Base-by-base conservation (phyloP, 1,284 basidiomycete genomes). In the Leccinum griseonigrum region DNA sequence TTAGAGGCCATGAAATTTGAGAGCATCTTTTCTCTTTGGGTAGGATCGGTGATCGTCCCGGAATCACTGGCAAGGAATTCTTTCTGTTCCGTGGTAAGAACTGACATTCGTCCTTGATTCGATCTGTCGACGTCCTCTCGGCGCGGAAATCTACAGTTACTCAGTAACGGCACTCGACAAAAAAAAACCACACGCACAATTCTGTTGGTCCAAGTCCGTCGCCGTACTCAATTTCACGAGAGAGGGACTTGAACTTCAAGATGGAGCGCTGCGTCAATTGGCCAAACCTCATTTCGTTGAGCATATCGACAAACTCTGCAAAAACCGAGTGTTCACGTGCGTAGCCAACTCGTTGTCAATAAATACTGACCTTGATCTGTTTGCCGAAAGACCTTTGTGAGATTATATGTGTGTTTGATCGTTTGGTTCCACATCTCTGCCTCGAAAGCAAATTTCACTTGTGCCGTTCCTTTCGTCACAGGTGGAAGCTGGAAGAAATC, bases 401-500 rank as follows among this genome's bases (percentile, higher is more conserved):
- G 77, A 62, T 81, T 84, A 67, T 85, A 80, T 4, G 83, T 85
- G 29, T 77, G 75, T 59, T 83, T 83, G 54, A 91, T 78, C 57
- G 83, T 80, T 59, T 75, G 64, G 18, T 73, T 69, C 96, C 96
- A 98, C 53, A 81, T 79, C 54, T 82, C 74, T 0, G 94, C 92
- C 69, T 98, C 92, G 72, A 98, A 98, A 1, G 91, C 90, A 69
- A 95, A 97, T 34, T 76, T 81, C 50, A 83, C 73, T 3, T 76
- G 72, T 3, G 70, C 72, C 2, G 74, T 60, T 54, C 79, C 76
- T 65, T 76, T 79, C n/a, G 83, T 81, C 6, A 98, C 94, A 0
- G 96, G 96, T 1, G 96, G 96, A 1, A 98, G 83, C 76, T 98
- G 95, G 76, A 91, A 95, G 75, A 97, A 96, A 74, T 97, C 95